These are phyloP conservation scores for Vigna radiata DNA, from an alignment of 306 rosid genomes.

Conservation along the genomic window DNA sequence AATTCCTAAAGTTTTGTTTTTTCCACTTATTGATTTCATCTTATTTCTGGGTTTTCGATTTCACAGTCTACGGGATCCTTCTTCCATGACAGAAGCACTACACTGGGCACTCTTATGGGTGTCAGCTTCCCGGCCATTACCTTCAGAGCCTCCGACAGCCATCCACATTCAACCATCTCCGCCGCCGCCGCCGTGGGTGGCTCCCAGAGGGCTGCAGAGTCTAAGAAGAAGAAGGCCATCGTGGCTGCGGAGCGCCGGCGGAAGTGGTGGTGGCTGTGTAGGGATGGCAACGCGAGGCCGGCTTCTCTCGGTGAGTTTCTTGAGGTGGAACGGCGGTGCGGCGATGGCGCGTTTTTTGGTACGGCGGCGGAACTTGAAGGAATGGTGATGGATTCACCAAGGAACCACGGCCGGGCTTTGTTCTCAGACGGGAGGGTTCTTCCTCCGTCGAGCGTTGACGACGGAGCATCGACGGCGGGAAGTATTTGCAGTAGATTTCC, in stretches of 20 bases:
- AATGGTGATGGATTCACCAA: constrained; percentile 60
- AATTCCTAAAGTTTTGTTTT: background rate
- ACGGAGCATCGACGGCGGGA: constrained; percentile 59
- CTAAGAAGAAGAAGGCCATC: constrained; percentile 46
- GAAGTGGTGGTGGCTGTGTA: constrained; percentile 87
- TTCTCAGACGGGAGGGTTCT: constrained; percentile 85
- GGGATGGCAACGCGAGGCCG: constrained; percentile 70
- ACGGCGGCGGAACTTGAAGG: constrained; percentile 84
- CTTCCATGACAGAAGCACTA: constrained; percentile 91
- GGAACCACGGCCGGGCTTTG: constrained; percentile 60
- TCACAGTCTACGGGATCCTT: constrained; percentile 89
- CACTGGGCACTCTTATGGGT: constrained; percentile 90
- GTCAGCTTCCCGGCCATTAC: constrained; percentile 79
- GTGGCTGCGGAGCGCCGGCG: constrained; percentile 57
- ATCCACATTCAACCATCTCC: constrained; percentile 38
- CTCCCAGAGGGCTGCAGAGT: constrained; percentile 50
- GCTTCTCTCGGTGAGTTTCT: constrained; percentile 80
- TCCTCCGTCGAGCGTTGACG: constrained; percentile 71
- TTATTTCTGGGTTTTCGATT: background rate
- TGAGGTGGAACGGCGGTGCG: constrained; percentile 86
- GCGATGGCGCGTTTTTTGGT: constrained; percentile 78
- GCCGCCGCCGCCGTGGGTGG: background rate
- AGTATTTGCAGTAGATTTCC: constrained; percentile 71
- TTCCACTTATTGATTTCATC: background rate
- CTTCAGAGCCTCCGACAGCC: constrained; percentile 65